A percentile compares a stretch with the other conserved stretches of the same genome.
phyloP scores from a whole-genome alignment of 441 rosid species.

The Adansonia madagascariensis region DNA sequence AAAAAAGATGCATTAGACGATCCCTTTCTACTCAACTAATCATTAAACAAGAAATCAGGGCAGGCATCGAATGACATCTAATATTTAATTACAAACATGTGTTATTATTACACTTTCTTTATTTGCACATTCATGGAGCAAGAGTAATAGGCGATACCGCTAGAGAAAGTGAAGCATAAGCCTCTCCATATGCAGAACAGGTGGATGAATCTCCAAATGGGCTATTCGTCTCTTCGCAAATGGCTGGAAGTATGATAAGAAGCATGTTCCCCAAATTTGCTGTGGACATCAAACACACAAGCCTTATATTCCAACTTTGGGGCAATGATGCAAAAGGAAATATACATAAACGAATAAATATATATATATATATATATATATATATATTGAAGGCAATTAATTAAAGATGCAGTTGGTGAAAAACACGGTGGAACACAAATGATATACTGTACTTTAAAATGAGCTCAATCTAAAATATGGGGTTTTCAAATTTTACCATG shows the following conservation, averaged over 20 bases:
- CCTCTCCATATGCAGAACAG: conserved; percentile 35
- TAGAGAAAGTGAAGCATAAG: conserved; percentile 47
- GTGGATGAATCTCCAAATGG: conserved; percentile 45
- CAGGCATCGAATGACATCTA: not conserved
- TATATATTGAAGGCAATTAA: not conserved
- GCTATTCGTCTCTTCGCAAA: conserved; percentile 42
- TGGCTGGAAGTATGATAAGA: conserved; percentile 43
- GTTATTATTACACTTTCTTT: not conserved
- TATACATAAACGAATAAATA: no score
- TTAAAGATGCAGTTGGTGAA: conserved; percentile 2
- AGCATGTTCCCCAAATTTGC: conserved; percentile 49
- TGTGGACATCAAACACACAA: conserved; percentile 24
- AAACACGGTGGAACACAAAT: not conserved
- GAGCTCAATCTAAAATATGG: not conserved
- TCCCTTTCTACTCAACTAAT: not conserved
- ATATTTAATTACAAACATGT: not conserved
- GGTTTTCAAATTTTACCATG: not conserved
- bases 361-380: not conserved
- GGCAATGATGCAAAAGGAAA: not conserved
- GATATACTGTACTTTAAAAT: not conserved
- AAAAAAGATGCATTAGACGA: not conserved
- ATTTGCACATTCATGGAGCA: not conserved
- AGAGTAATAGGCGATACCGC: conserved; percentile 32
- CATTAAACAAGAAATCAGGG: not conserved
- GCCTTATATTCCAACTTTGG: not conserved